These are phyloP conservation scores for Coleophoma crateriformis DNA, from an alignment of 2,329 filamentous ascomycete genomes.

Conservation along the genomic window DNA sequence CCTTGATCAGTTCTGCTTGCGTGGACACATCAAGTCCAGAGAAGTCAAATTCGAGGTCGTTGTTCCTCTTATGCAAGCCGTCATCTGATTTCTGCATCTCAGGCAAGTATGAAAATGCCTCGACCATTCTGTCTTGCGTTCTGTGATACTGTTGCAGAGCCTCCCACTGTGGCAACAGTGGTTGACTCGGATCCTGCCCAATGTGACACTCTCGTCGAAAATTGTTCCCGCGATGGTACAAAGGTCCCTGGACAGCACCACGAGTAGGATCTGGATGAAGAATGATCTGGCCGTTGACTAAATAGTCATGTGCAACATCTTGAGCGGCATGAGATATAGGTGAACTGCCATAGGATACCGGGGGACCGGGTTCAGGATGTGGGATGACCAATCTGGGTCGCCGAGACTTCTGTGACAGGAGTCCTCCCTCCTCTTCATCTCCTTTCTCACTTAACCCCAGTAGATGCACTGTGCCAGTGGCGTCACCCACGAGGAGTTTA, in stretches of 20 bases:
- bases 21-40: constrained; percentile 7
- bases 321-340: constrained; percentile 12
- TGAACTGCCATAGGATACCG: constrained; percentile 21
- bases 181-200: constrained; percentile 33
- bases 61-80: constrained; percentile 1
- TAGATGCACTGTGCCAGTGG: constrained; percentile 53
- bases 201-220: constrained; percentile 44
- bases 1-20: constrained; percentile 7
- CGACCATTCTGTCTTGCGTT: background rate
- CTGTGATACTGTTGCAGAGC: constrained; percentile 34
- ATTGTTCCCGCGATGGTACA: constrained; percentile 39
- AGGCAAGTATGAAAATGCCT: background rate
- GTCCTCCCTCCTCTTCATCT: background rate
- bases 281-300: constrained; percentile 35
- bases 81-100: background rate
- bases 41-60: constrained; percentile 10
- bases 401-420: constrained; percentile 15
- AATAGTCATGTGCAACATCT: constrained; percentile 27
- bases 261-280: constrained; percentile 40
- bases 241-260: constrained; percentile 50
- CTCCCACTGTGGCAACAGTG: constrained; percentile 39
- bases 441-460: constrained; percentile 38
- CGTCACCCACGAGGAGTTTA: constrained; percentile 54
- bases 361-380: constrained; percentile 41
- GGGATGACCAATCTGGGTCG: constrained; percentile 42